Base-by-base conservation (phyloP, 495 filamentous ascomycete species). In the Immersiella caudata region DNA sequence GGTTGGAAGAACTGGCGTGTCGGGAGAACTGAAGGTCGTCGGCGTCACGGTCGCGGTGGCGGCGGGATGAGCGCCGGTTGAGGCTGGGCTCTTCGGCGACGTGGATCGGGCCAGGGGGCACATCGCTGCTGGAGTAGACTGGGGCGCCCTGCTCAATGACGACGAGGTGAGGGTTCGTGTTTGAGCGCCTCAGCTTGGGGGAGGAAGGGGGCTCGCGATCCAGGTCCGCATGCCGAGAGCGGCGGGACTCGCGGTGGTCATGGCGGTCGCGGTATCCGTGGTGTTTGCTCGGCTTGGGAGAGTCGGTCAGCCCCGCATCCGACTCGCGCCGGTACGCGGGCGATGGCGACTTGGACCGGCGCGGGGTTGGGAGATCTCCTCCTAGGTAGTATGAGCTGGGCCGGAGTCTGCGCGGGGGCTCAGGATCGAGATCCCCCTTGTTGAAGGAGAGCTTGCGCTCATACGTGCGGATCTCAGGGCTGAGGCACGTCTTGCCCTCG, bases 331-430 rank as follows among this genome's bases (percentile, higher is more conserved):
- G 73, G 74, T 76, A 65, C 2, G 75, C 73, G 14, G 78, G 73
- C 3, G 80, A 76, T 3, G 79, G 79, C 20, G 80, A 82, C 63
- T 80, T 79, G 61, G 79, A 81, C 40, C 73, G 67, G 33, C 68
- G 78, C 1, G 77, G 71, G 4, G 78, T 76, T 20, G 79, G 79
- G 5, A 75, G 73, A 33, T 74, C 59, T 24, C 40, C 40, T 46
- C 70, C 63, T 27, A 25, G 40, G 65, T 72, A 73, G 68, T 69
- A 70, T 1, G 73, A 67, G 26, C 66, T 66, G n/a, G 70, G 73
- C 14, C 63, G 60, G 64, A 72, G 58, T 71, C 69, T 4, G 73
- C 65, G 57, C 70, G 60, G 67, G 61, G 70, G 69, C 59, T 75
- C 68, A 51, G 67, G 61, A 51, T 72, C 64, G n/a, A 64, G 61